Base-by-base conservation (phyloP, 2,329 filamentous ascomycete species). In the Nakataea oryzae region DNA sequence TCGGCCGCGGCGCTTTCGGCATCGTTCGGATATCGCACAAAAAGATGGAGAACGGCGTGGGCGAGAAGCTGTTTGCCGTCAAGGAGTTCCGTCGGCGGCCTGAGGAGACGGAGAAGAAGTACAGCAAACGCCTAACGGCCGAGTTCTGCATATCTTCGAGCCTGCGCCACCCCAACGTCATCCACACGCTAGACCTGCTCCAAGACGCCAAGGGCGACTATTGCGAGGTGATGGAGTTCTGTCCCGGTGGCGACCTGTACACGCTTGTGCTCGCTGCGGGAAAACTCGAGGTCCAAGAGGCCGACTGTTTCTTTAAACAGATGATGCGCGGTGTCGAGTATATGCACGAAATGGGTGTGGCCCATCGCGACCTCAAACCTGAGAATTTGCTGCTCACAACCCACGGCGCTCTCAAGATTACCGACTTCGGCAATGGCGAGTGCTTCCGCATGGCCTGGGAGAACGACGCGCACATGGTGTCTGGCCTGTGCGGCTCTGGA, bases 391-490 rank as follows among this genome's bases (percentile, higher is more conserved):
- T 99, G 0, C 81, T 99, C 62, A 99, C 95, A 4, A 95, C 90
- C 0, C 91, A 93, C 66, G 95, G 95, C 63, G 90, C 87, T 17
- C 85, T 99, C 68, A 99, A 99, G 72, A 99, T 99, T 66, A 97
- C 95, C 30, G 95, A 99, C 74, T 99, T 99, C 69, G 95, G 95
- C 65, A 99, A 99, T 69, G 95, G 95, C 70, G 95, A 99, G 75
- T 99, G 95, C 75, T 99, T 99, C 83, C 89, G 95, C 62, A 97
- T 97, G 93, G 95, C 95, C 2, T 99, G 95, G 95, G 95, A 99
- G 75, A 95, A 92, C 61, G 93, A 97, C 74, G 89, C 95, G 26
- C 95, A 97, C 75, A 97, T 97, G 93, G 96, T 96, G 3, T 93
- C 92, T 54, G 95, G 95, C 56, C 86, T 99, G 14, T 99, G 95